Evolutionary conservation across 1,284 basidiomycete species (phyloP), one percentile per base, ranked within the genome.

Genomic region (Irpex rosettiformis): DNA sequence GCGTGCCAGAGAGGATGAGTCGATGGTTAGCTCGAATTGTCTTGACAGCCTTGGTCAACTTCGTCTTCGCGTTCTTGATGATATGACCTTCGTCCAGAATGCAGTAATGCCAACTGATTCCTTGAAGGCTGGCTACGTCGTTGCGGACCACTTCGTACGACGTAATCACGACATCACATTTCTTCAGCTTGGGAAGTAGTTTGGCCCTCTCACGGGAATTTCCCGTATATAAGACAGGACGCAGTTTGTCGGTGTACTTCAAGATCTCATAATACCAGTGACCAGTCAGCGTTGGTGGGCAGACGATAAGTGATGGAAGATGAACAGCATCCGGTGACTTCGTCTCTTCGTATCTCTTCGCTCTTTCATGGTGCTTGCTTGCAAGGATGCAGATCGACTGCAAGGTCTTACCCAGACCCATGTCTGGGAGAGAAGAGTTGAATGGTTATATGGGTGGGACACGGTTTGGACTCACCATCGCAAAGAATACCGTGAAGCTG

Each of bases 191-290:
- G n/a, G 81, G 67, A 8, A 92, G 77, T 18, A 95, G 76, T 42
- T 80, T 82, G 22, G 82, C 78, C n/a, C 97, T 88, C 65, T 98
- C 94, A 55, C 85, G 80, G n/a, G 93, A 86, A 59, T 90, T 90
- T 18, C 97, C 97, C 2, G 91, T 91, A 73, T 98, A 99, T 65
- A 96, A 80, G 57, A 98, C 78, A 0, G 96, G 93, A 28, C 82
- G 83, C 48, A 99, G 80, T 65, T 91, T 93, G 56, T 91, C 89
- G 3, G 90, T 84, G 69, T 99, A 99, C 70, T 97, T 98, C 61
- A 89, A 80, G 60, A 99, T 91, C 75, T 99, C 97, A 73, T 98
- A 96, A 71, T 93, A 94, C 97, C 97, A 99, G 70, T 99, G 97
- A 4, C 97, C 96, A 0, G 93, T 93, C 61, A 99, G 84, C 1